A percentile compares a stretch with the other conserved stretches of the same genome.
phyloP scores from a whole-genome alignment of 2,329 filamentous ascomycete genomes.

The Paracamarosporium sp. region DNA sequence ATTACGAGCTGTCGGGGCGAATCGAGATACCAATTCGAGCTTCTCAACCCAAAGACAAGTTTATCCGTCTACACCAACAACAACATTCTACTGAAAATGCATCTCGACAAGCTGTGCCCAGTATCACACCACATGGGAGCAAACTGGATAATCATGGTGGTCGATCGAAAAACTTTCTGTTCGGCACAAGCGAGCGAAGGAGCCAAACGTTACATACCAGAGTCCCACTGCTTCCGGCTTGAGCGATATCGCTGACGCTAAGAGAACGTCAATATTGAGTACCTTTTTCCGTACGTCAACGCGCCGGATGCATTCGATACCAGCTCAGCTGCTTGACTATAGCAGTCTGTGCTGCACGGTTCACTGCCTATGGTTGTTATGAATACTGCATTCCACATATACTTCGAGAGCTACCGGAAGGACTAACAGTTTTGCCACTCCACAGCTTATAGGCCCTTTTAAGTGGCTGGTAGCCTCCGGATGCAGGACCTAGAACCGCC shows the following conservation, averaged over 20 bases:
- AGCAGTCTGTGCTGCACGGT: conserved; percentile 18
- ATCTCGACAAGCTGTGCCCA: background rate
- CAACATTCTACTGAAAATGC: background rate
- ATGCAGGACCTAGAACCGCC: conserved; percentile 9
- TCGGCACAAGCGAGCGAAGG: background rate
- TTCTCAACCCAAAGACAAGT: no score
- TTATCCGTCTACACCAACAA: no score
- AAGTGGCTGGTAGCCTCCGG: conserved; percentile 18
- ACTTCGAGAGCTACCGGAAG: conserved; percentile 16
- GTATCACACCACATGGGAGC: background rate
- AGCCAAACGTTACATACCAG: background rate
- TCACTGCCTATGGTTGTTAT: conserved; percentile 26
- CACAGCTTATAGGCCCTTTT: conserved; percentile 17
- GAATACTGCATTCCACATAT: conserved; percentile 29
- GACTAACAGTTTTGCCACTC: conserved; percentile 4
- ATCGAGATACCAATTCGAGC: no score
- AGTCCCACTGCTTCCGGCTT: background rate
- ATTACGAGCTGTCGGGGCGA: no score
- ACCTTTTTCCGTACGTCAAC: background rate
- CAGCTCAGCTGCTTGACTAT: conserved; percentile 11
- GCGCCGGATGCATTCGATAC: no score
- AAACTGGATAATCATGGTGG: background rate
- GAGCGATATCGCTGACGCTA: background rate
- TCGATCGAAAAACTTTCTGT: background rate
- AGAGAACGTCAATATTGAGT: background rate